Evolutionary conservation across 768 basidiomycete genomes (phyloP), one percentile per base, ranked within the genome.

Genomic region (Suillus paluster): DNA sequence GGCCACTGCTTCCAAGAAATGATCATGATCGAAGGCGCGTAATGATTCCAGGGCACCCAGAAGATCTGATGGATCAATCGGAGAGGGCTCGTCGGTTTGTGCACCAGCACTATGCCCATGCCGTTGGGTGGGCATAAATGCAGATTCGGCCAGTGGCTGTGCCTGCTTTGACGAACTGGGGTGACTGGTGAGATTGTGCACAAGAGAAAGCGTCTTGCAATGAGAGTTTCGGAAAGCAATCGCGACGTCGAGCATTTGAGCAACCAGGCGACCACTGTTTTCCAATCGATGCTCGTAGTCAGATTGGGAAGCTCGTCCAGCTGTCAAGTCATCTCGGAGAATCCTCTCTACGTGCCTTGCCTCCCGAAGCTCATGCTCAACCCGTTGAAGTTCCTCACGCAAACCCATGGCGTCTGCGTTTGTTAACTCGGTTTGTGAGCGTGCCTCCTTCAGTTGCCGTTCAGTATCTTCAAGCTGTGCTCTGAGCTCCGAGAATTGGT

Each of bases 191-290:
- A 90, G 84, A 1, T 83, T 74, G 63, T 90, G 89, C 10, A 84
- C 86, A 27, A 85, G 78, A 45, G 81, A 79, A 41, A 92, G 67
- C 0, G 91, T 90, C 73, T 88, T 92, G 69, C 86, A 83, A 71
- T 94, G 91, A 6, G 91, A 83, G 58, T 86, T 84, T 15, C 90
- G 84, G 78, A 93, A 94, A 23, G 84, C 85, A 53, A 94, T 84
- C 3, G 91, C 90, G 50, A 90, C 89, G 64, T 91, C 89, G 25
- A 94, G 80, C 59, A 96, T 84, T 70, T 96, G 92, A 0, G 94
- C 92, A 59, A 92, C 80, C 45, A 96, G 78, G 14, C 91, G 83
- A 59, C 84, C 81, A 56, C 83, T 84, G 36, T 84, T 81, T 69
- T 93, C 91, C 46, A 90, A 72, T 38, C 80, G 83, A 60, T 86